A percentile compares a stretch with the other conserved stretches of the same genome.
These are phyloP conservation scores for Furcasterigmium furcatum DNA, from an alignment of 2,329 filamentous ascomycete species.

Conservation along the genomic window DNA sequence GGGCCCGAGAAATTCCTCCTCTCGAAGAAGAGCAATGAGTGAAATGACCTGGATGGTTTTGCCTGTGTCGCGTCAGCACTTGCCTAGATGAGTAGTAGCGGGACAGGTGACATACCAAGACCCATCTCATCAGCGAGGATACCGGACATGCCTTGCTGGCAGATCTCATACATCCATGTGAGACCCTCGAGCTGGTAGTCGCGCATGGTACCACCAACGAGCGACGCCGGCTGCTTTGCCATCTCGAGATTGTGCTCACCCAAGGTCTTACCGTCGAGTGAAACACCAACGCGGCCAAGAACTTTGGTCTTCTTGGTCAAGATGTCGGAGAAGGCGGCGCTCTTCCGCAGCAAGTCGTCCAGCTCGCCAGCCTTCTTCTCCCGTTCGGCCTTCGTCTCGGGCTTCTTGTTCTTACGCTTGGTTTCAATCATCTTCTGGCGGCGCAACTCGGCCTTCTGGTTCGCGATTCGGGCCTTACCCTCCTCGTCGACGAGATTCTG, in stretches of 20 bases:
- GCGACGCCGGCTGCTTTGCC: conserved; percentile 79
- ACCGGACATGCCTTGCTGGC: conserved; percentile 79
- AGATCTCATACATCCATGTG: conserved; percentile 90
- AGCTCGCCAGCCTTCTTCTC: conserved; percentile 57
- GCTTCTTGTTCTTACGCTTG: conserved; percentile 46
- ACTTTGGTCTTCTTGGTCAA: conserved; percentile 62
- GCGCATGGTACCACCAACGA: conserved; percentile 86
- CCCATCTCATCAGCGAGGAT: conserved; percentile 96
- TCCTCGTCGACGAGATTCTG: conserved; percentile 30
- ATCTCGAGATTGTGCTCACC: conserved; percentile 70
- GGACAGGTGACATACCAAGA: conserved; percentile 43
- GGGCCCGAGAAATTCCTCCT: conserved; percentile 82
- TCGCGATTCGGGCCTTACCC: conserved; percentile 26
- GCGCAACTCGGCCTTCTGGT: conserved; percentile 48
- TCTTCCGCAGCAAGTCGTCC: conserved; percentile 56
- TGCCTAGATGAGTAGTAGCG: not conserved
- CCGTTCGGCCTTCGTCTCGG: conserved; percentile 48
- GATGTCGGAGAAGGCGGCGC: conserved; percentile 59
- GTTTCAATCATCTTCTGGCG: conserved; percentile 29
- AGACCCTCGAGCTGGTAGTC: conserved; percentile 92
- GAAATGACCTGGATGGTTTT: conserved; percentile 93
- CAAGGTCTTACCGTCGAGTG: conserved; percentile 55
- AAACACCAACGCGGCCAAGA: conserved; percentile 58
- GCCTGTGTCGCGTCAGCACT: conserved; percentile 38
- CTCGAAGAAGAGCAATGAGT: conserved; percentile 80